Conservation (phyloP, 2,329 filamentous ascomycete species). For the Clathrospora elynae region DNA sequence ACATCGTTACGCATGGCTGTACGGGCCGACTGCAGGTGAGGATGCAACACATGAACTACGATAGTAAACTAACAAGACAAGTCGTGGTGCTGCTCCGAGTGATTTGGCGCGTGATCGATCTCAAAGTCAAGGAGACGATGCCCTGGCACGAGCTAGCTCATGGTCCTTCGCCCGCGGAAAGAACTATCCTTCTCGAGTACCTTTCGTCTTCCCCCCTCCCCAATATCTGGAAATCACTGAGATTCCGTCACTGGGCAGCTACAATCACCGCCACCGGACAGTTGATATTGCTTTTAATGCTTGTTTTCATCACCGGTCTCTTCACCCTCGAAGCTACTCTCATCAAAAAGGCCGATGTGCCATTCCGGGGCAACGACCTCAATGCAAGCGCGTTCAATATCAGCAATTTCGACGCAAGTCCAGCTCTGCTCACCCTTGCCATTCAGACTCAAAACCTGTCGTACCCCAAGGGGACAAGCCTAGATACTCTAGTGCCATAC, state of each 20-base stretch:
- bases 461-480: not conserved
- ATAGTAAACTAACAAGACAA: not conserved
- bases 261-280: not conserved
- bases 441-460: slow-evolving; percentile 1
- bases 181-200: slow-evolving; percentile 5
- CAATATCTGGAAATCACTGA: slow-evolving; percentile 1
- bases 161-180: not conserved
- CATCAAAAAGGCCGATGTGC: not conserved
- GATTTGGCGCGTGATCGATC: slow-evolving; percentile 1
- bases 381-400: slow-evolving; percentile 2
- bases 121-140: slow-evolving; percentile 1
- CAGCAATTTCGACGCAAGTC: not conserved
- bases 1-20: slow-evolving; percentile 2
- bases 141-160: slow-evolving; percentile 5
- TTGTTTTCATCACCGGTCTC: slow-evolving; percentile 3
- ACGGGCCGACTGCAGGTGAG: slow-evolving; percentile 4
- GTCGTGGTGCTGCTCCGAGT: slow-evolving; percentile 4
- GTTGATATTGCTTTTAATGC: not conserved
- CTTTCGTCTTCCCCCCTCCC: not conserved
- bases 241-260: slow-evolving; percentile 2
- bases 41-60: not conserved
- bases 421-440: not conserved
- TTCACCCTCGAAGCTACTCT: slow-evolving; percentile 1
- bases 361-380: not conserved
- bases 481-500: slow-evolving; percentile 1